Evolutionary conservation across 768 basidiomycete species (phyloP), one percentile per base, ranked within the genome.

Genomic region (Lyophyllum shimeji): DNA sequence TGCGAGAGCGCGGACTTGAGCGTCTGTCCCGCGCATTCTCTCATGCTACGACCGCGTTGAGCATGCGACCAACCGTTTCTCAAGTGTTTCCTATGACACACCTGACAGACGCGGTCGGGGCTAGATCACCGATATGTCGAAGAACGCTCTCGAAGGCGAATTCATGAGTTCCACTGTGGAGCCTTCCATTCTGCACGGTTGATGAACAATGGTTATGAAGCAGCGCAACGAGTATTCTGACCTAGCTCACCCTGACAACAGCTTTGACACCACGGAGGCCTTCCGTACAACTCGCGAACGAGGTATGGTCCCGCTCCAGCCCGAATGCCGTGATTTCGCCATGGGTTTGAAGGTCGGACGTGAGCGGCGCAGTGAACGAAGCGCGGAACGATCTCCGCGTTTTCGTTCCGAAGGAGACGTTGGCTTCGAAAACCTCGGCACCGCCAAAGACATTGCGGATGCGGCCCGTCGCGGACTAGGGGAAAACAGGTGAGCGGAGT

Each of bases 401-500:
- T 65, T 89, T 89, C 2, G 95, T 96, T 0, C 95, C 96, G 17
- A 89, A 76, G 0, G 95, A 84, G 11, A 91, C 69, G 50, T 90
- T 89, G 13, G 88, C 92, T 64, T 93, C 89, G 48, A 98, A 76
- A 0, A 84, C 83, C 70, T 99, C 96, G 15, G 89, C 96, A 7
- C 93, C 90, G 23, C 96, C 96, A 62, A 98, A 89, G 4, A 89
- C 82, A 70, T 98, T 98, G 13, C 90, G 81, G 39, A 98, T 71
- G 49, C 89, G 84, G 7, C 83, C 93, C 5, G 88, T 91, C 39
- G 88, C 82, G 52, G 87, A 89, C 94, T 76, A 56, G 4, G n/a
- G 7, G 20, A 47, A 48, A 24, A 56, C 42, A 40, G 15, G 20
- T 33, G 23, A 52, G n/a, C 27, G 43, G 44, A 8, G 50, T 52